A percentile compares a stretch with the other conserved stretches of the same genome.
These are phyloP conservation scores for Stephania yunnanensis DNA, from an alignment of 164 flowering plant species.

Conservation along the genomic window DNA sequence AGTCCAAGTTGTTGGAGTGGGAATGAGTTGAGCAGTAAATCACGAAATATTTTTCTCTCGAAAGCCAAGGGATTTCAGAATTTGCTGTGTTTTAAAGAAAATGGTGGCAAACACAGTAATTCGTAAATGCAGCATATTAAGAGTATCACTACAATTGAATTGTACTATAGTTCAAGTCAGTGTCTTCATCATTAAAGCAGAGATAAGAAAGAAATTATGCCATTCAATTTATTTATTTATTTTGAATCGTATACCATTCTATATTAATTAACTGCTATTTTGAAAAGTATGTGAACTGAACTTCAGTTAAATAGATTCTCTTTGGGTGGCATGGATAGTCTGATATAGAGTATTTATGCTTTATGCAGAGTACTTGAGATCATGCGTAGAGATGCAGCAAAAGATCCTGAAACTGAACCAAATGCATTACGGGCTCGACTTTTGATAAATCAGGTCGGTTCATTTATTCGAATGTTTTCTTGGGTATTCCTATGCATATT, in stretches of 20 bases:
- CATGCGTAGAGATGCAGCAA: constrained; percentile 70
- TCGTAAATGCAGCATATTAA: not conserved
- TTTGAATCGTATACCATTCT: not conserved
- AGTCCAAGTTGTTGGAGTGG: too few relatives aligned
- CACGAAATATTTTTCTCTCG: not conserved
- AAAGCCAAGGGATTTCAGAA: not conserved
- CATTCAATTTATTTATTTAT: too few relatives aligned
- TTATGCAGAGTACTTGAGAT: constrained; percentile 77
- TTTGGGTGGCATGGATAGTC: not conserved
- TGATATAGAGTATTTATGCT: constrained; percentile 4
- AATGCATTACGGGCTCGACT: constrained; percentile 54
- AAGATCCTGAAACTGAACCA: constrained; percentile 59
- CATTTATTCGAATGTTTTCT: not conserved
- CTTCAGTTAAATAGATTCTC: not conserved
- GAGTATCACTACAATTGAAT: too few relatives aligned
- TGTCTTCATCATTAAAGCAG: too few relatives aligned
- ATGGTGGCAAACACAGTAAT: not conserved
- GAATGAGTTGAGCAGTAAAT: too few relatives aligned
- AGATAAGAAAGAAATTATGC: too few relatives aligned
- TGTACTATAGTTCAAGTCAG: too few relatives aligned
- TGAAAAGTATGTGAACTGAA: not conserved
- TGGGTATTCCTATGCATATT: not conserved
- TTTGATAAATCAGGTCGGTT: constrained; percentile 65
- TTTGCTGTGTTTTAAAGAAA: not conserved
- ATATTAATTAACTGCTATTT: not conserved